Percentiles rank a stretch among this genome's conserved stretches.
Conservation (phyloP, 2,329 filamentous ascomycete genomes). For the Penicillium sp. region DNA sequence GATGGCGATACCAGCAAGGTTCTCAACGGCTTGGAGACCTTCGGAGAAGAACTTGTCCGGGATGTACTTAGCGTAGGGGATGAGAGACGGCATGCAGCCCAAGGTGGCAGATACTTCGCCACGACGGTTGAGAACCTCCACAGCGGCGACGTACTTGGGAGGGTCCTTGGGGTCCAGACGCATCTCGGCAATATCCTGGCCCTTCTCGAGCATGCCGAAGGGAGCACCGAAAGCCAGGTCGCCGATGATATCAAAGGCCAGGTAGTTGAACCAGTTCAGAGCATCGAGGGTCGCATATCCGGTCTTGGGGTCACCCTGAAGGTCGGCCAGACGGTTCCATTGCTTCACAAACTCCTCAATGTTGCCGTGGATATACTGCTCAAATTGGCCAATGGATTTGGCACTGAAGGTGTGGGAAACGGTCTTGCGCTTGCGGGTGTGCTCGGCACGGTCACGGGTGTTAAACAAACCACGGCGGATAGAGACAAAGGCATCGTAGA, state of each 20-base stretch:
- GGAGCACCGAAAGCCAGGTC: constrained; percentile 69
- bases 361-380: constrained; percentile 83
- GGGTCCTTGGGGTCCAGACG: constrained; percentile 58
- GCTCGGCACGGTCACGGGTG: constrained; percentile 75
- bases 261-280: constrained; percentile 76
- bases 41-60: constrained; percentile 79
- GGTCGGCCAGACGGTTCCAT: constrained; percentile 65
- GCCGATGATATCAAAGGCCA: constrained; percentile 60
- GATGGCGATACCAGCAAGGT: constrained; percentile 83
- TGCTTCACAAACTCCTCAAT: constrained; percentile 69
- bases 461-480: constrained; percentile 87
- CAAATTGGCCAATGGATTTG: constrained; percentile 78
- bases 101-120: constrained; percentile 82
- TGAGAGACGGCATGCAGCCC: constrained; percentile 70
- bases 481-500: constrained; percentile 88
- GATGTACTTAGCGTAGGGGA: constrained; percentile 75
- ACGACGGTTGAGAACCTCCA: constrained; percentile 83
- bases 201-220: constrained; percentile 78
- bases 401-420: constrained; percentile 82
- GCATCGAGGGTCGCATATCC: constrained; percentile 67
- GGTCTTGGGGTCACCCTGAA: constrained; percentile 46
- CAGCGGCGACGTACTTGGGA: constrained; percentile 70
- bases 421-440: constrained; percentile 85
- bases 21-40: constrained; percentile 71
- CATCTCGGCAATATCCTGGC: constrained; percentile 74